Evolutionary conservation across 805 yeast genomes (phyloP).

Genomic region (Isabelozyma rhagii): DNA sequence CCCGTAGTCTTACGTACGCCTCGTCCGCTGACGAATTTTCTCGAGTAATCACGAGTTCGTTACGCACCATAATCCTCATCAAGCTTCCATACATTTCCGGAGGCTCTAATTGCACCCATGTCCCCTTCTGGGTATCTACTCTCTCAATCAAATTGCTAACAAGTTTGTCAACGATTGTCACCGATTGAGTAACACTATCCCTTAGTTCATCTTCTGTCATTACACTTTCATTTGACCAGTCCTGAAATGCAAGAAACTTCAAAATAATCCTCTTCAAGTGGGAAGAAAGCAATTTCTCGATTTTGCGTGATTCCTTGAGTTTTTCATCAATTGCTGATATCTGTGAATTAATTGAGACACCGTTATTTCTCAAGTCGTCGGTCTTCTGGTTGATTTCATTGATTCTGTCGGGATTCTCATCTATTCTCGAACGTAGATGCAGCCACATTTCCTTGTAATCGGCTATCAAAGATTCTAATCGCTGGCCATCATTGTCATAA

Average conservation of each 20-base stretch:
- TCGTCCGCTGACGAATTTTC: conserved; percentile 1
- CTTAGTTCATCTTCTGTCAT: conserved; percentile 5
- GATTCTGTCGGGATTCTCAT: background rate
- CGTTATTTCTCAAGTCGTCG: background rate
- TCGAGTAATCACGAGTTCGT: conserved; percentile 5
- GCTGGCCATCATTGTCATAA: background rate
- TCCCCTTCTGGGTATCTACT: background rate
- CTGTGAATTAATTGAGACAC: background rate
- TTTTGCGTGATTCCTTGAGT: conserved; percentile 5
- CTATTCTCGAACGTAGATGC: background rate
- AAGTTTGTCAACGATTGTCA: conserved; percentile 6
- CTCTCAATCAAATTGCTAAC: conserved; percentile 1
- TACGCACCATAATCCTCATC: conserved; percentile 6
- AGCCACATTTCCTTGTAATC: background rate
- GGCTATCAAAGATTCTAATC: background rate
- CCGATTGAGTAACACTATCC: conserved; percentile 3
- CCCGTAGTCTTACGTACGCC: conserved; percentile 3
- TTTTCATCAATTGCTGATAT: conserved; percentile 1
- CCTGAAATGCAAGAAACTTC: conserved; percentile 7
- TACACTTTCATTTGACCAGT: conserved; percentile 5
- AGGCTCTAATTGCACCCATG: conserved; percentile 10
- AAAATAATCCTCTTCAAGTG: conserved; percentile 8
- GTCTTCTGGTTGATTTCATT: conserved; percentile 1
- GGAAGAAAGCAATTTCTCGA: conserved; percentile 4
- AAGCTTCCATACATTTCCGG: conserved; percentile 3